Conservation (phyloP, 306 rosid species). For the Cicer bijugum region DNA sequence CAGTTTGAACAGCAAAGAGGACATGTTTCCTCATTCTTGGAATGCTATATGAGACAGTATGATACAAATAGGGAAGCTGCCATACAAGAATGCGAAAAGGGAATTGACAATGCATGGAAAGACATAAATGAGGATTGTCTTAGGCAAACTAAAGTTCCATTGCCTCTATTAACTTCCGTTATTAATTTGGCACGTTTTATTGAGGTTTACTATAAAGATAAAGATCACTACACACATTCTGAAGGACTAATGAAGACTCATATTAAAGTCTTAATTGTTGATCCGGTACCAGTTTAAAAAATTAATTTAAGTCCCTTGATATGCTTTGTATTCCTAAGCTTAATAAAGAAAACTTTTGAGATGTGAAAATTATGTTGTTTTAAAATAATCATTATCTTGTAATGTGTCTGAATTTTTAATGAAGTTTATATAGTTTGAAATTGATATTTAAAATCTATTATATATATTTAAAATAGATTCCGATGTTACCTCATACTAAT, state of each 20-base stretch:
- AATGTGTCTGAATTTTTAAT: too few species aligned
- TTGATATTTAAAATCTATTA: too few species aligned
- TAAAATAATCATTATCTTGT: too few species aligned
- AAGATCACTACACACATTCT: constrained; percentile 28
- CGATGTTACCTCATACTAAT: too few species aligned
- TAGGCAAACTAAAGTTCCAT: constrained; percentile 6
- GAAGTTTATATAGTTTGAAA: too few species aligned
- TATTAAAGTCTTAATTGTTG: neutral
- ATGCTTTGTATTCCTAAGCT: neutral
- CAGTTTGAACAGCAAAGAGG: constrained; percentile 48
- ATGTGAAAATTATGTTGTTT: too few species aligned
- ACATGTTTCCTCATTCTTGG: constrained; percentile 32
- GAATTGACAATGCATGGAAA: constrained; percentile 44
- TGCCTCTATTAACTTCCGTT: neutral
- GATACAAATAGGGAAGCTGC: constrained; percentile 41
- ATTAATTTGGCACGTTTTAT: constrained; percentile 23
- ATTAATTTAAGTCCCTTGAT: neutral
- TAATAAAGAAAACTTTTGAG: neutral
- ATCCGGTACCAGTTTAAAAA: neutral
- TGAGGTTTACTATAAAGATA: constrained; percentile 20
- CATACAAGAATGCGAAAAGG: neutral
- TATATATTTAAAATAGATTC: too few species aligned
- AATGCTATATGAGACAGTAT: constrained; percentile 45
- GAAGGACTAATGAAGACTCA: neutral
- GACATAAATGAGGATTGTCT: constrained; percentile 47